A percentile compares a stretch with the other conserved stretches of the same genome.
Conservation (phyloP, 495 filamentous ascomycete genomes). For the Lophium mytilinum region DNA sequence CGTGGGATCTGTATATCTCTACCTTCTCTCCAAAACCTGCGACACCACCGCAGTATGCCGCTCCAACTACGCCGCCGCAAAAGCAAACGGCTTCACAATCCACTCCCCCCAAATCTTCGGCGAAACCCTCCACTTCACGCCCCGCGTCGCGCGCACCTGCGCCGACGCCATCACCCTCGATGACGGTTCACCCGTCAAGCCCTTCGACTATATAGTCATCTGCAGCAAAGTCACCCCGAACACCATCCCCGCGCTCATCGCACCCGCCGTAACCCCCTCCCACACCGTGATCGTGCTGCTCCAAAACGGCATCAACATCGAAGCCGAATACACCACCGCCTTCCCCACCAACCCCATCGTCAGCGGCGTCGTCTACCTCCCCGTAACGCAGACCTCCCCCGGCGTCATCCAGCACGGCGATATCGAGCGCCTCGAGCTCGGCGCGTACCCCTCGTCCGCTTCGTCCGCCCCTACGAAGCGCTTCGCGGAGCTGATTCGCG, state of each 20-base stretch:
- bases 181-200: background rate
- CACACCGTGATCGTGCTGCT: constrained; percentile 44
- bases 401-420: constrained; percentile 27
- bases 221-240: constrained; percentile 36
- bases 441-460: constrained; percentile 38
- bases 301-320: constrained; percentile 51
- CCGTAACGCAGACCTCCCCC: constrained; percentile 36
- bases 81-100: constrained; percentile 43
- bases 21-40: constrained; percentile 38
- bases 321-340: constrained; percentile 37
- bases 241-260: constrained; percentile 33
- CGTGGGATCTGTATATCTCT: constrained; percentile 45
- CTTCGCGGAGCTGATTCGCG: constrained; percentile 34
- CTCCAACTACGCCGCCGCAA: constrained; percentile 46
- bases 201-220: constrained; percentile 48
- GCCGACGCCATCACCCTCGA: constrained; percentile 28
- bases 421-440: constrained; percentile 39
- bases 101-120: constrained; percentile 39
- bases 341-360: constrained; percentile 42
- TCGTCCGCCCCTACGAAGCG: constrained; percentile 23
- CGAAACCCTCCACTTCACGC: constrained; percentile 30
- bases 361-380: constrained; percentile 43
- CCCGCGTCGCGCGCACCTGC: constrained; percentile 36
- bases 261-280: constrained; percentile 33
- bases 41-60: constrained; percentile 47